phyloP scores from a whole-genome alignment of 176 grass and related monocot genomes.

The Coix lacrymajobi region DNA sequence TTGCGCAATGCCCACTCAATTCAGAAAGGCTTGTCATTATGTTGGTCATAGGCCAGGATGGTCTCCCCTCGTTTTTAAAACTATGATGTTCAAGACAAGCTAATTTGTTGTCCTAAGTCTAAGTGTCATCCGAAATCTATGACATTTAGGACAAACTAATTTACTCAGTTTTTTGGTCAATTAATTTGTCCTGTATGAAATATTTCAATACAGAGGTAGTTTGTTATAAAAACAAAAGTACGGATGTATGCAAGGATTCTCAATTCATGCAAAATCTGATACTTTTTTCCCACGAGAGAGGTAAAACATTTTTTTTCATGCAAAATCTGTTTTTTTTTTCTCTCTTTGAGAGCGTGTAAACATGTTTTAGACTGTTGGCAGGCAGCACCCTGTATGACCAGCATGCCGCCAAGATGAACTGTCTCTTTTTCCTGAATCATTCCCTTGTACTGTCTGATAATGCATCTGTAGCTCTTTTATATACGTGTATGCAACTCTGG shows the following conservation, averaged over 20 bases:
- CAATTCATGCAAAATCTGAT: background rate
- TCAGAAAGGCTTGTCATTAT: background rate
- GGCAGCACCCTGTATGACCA: conserved; percentile 5
- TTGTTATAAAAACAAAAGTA: background rate
- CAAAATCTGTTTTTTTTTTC: background rate
- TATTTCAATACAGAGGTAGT: background rate
- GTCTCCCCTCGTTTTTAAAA: background rate
- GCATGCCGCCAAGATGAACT: background rate
- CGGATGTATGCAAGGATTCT: background rate
- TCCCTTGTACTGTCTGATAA: background rate
- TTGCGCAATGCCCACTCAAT: background rate
- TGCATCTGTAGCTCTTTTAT: background rate
- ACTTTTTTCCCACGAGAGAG: background rate
- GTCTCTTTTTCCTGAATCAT: background rate
- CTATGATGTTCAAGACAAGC: background rate
- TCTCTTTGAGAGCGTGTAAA: background rate
- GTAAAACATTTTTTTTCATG: background rate
- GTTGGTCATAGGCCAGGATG: background rate
- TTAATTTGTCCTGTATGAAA: background rate
- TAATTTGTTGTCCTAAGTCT: background rate
- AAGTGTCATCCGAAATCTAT: background rate
- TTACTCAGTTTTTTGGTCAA: background rate
- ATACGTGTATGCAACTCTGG: conserved; percentile 15
- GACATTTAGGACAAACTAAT: background rate
- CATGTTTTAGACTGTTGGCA: background rate